Conservation (phyloP, 2,329 filamentous ascomycete genomes). For the Penicillium olsonii region DNA sequence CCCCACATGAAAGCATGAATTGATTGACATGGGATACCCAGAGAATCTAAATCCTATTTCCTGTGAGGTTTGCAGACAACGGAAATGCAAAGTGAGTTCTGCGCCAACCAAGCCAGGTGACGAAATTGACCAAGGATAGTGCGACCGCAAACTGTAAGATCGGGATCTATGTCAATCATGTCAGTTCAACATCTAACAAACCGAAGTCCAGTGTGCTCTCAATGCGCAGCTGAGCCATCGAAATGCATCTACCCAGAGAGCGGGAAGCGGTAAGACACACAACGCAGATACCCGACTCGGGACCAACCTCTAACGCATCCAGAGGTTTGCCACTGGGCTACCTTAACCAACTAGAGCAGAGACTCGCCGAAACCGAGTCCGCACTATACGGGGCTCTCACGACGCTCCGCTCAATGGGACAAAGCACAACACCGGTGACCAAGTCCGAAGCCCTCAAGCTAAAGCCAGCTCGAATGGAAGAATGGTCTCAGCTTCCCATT, state of each 20-base stretch:
- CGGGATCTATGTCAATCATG: neutral
- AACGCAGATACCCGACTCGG: neutral
- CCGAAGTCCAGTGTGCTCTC: slow-evolving; percentile 22
- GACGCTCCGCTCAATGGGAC: slow-evolving; percentile 15
- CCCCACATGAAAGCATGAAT: neutral
- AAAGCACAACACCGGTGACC: slow-evolving; percentile 6
- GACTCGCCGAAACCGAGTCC: slow-evolving; percentile 24
- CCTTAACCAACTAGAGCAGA: slow-evolving; percentile 24
- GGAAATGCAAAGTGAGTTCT: slow-evolving; percentile 25
- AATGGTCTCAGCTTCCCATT: slow-evolving; percentile 24
- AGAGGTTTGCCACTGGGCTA: slow-evolving; percentile 26
- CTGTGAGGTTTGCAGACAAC: slow-evolving; percentile 24
- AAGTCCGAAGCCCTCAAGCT: slow-evolving; percentile 12
- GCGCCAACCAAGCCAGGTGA: neutral
- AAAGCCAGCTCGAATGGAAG: slow-evolving; percentile 23
- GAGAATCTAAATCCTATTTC: slow-evolving; percentile 18
- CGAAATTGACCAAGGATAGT: slow-evolving; percentile 19
- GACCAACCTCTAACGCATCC: neutral
- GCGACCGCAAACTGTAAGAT: slow-evolving; percentile 24
- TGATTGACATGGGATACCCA: slow-evolving; percentile 4
- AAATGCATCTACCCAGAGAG: slow-evolving; percentile 25
- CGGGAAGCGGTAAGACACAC: slow-evolving; percentile 20
- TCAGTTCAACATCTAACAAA: neutral
- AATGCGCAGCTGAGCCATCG: slow-evolving; percentile 19
- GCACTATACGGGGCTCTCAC: slow-evolving; percentile 23